Evolutionary conservation across 371 early-diverging fungal genomes (phyloP), one percentile per base, ranked within the genome.

Genomic region (Mortierella sp.): DNA sequence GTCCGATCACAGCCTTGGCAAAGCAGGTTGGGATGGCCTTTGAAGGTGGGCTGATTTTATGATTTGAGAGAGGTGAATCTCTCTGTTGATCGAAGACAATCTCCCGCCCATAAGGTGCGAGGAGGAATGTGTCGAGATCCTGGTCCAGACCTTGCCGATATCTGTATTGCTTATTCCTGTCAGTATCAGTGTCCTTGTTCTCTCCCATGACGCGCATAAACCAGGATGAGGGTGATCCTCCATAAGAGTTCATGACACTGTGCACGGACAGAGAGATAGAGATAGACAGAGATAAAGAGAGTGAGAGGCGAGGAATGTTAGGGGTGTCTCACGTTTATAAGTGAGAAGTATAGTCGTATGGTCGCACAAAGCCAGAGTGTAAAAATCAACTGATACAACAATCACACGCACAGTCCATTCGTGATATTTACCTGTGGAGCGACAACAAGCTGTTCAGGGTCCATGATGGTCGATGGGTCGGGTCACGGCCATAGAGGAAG

Each of bases 391-490:
- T 14, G 37, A 34, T 34, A 14, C 7, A 14, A 14, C 37, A 34
- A 34, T 34, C 37, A 11, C 32, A 52, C 32, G 39, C 23, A 11
- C 37, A 11, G 24, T 27, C 21, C 44, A 42, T 27, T 24, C 14
- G 50, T 17, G 42, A 31, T 42, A n/a, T 39, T 43, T 76, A 76
- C 78, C 70, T 76, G 62, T 76, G 70, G 32, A 76, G 63, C 7
- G 78, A 65, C 28, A 76, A 26, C 15, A 76, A 62, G 54, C 50
- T 70, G 55, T 76, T 76, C 54, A 76, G n/a, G 43, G 57, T 76
- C 78, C 78, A 76, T 15, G 56, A 62, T 11, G 52, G 55, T 30
- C 54, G 34, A 48, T 62, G 52, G 43, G 68, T 70, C 5, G 61
- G 59, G 47, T 76, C 70, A 17, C 50, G 58, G 12, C 70, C 66